Base-by-base conservation (phyloP, 371 early-diverging fungal genomes). In the Synchytrium microbalum region DNA sequence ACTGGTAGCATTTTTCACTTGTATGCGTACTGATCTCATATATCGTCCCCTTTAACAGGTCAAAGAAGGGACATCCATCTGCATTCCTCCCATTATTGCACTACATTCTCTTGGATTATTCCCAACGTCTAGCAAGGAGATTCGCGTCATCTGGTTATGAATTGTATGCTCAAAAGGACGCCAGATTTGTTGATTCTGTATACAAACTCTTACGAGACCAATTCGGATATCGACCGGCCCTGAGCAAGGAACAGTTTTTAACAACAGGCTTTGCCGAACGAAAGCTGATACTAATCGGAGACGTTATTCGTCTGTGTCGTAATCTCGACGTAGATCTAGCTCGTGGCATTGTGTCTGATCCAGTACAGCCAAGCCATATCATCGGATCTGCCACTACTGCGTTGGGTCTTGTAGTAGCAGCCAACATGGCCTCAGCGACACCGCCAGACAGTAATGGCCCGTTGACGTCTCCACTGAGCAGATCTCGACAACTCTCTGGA, bases 1-100 rank as follows among this genome's bases (percentile, higher is more conserved):
- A n/a, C n/a, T n/a, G n/a, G n/a, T n/a, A n/a, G n/a, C n/a, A n/a
- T n/a, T n/a, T n/a, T n/a, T n/a, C n/a, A n/a, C n/a, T n/a, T n/a
- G n/a, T n/a, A n/a, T n/a, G n/a, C n/a, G n/a, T n/a, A n/a, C n/a
- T n/a, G n/a, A n/a, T n/a, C n/a, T n/a, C n/a, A n/a, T n/a, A n/a
- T n/a, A n/a, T n/a, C n/a, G n/a, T n/a, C n/a, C n/a, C n/a, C n/a
- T n/a, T n/a, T n/a, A 23, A 26, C 62, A 76, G 76, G 25, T 52
- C 64, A 5, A 30, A 52, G 23, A 64, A 64, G 32, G 81, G 81
- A 10, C 70, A 74, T 24, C 77, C 81, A 0, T 56, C 61, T 16
- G 62, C 69, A n/a, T 74, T 76, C 63, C 75, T 81, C 23, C 81
- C 79, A 25, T 27, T 81, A 14, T 59, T 81, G 28, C 77, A 81